Percentiles rank a stretch among this genome's conserved stretches.
phyloP scores from a whole-genome alignment of 306 rosid species.

The Ceratonia siliqua region DNA sequence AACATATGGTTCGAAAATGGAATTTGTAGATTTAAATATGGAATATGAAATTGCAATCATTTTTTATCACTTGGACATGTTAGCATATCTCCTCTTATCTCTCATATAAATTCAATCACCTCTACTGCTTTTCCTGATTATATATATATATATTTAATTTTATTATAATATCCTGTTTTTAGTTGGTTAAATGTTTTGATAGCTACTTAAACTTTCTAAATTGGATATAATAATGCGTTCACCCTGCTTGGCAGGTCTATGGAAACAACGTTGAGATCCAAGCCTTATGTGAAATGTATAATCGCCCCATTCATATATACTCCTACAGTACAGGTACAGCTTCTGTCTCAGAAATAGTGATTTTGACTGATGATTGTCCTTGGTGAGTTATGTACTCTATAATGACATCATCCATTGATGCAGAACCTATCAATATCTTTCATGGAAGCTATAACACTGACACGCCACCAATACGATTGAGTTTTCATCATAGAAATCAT shows the following conservation, averaged over 20 bases:
- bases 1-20: background rate
- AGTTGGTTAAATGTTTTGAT: background rate
- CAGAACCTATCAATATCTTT: conserved; percentile 95
- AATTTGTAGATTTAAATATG: background rate
- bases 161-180: background rate
- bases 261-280: conserved; percentile 97
- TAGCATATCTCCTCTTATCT: background rate
- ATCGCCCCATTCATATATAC: conserved; percentile 94
- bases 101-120: background rate
- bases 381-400: conserved; percentile 12
- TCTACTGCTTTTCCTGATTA: background rate
- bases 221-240: background rate
- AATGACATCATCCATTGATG: conserved; percentile 32
- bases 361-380: background rate
- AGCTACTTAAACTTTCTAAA: conserved; percentile 13
- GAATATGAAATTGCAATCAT: background rate
- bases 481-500: conserved; percentile 94
- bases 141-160: background rate
- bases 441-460: conserved; percentile 87
- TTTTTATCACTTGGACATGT: background rate
- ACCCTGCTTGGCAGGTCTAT: conserved; percentile 68
- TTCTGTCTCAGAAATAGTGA: conserved; percentile 1
- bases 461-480: conserved; percentile 85
- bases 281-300: conserved; percentile 92
- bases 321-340: conserved; percentile 73